Percentiles rank a stretch among this genome's conserved stretches.
These are phyloP conservation scores for Populus simonii DNA, from an alignment of 345 rosid genomes.

Conservation along the genomic window DNA sequence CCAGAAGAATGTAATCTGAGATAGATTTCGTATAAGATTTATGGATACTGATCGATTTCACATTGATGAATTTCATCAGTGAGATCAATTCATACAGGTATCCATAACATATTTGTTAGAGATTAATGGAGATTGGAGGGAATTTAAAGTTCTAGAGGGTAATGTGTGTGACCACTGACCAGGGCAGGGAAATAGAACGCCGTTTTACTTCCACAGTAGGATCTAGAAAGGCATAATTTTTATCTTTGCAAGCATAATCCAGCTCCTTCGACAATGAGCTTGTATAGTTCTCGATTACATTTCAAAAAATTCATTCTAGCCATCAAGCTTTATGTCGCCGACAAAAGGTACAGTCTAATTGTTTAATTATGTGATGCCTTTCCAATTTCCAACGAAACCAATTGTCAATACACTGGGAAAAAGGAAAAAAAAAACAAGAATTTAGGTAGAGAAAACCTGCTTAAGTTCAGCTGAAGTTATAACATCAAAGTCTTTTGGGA, in stretches of 20 bases:
- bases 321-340: neutral
- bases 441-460: slow-evolving; percentile 40
- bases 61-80: no score
- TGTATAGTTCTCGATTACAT: neutral
- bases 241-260: no score
- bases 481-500: slow-evolving; percentile 75
- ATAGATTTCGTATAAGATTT: no score
- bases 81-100: no score
- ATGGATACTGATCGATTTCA: no score
- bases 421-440: neutral
- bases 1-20: no score
- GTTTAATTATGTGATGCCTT: neutral
- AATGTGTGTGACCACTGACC: neutral
- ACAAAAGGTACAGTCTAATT: no score
- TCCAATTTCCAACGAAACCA: neutral
- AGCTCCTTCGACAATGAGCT: neutral
- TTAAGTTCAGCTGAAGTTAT: slow-evolving; percentile 75
- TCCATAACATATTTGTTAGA: no score
- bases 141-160: neutral
- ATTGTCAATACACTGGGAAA: neutral
- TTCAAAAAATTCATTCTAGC: neutral
- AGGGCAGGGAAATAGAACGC: neutral
- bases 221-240: neutral
- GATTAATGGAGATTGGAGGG: neutral
- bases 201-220: neutral